Base-by-base conservation (phyloP, 2,329 filamentous ascomycete species). In the Pestalotiopsis sp. region DNA sequence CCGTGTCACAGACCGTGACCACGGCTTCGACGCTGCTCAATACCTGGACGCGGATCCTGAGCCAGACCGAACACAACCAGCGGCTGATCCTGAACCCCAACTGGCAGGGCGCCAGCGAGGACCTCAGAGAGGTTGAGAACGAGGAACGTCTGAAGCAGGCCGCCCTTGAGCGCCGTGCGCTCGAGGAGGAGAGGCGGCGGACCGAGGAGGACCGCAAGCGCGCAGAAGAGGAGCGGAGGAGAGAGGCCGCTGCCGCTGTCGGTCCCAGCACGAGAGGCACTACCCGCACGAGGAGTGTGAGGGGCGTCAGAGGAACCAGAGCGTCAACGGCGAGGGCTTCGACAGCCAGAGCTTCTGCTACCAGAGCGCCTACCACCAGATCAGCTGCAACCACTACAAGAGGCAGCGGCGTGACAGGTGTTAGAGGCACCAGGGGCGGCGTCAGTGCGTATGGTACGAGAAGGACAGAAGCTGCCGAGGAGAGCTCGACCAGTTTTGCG, bases 51-150 rank as follows among this genome's bases (percentile, higher is more conserved):
- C 91, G 94, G 66, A 98, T 99, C 73, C 88, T 99, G 13, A 96
- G 94, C 6, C 96, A 99, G 80, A 98, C 96, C 4, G 96, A 99
- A 81, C 96, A 99, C 81, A 98, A 97, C 78, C 95, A 98, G 80
- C 91, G 96, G 27, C 85, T 99, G 65, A 91, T 99, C 59, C 86
- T 98, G 60, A 92, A 97, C 76, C 93, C 94, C 2, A 86, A 90
- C 69, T 99, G 95, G 94, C 92, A 95, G 77, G 96, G 96, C 68
- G 93, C 95, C 36, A 93, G 90, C 4, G 90, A 95, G 76, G 96
- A 99, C 81, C 81, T 97, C 52, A 86, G 89, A n/a, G 94, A 97
- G 70, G 88, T 94, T 68, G 95, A 98, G 80, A 91, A 90, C 67
- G 95, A 98, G 78, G 90, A 90, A 3, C 79, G 90, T 13, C 83